Evolutionary conservation across 2,329 filamentous ascomycete species (phyloP), one percentile per base, ranked within the genome.

Genomic region (Sclerotinia sclerotiorum): DNA sequence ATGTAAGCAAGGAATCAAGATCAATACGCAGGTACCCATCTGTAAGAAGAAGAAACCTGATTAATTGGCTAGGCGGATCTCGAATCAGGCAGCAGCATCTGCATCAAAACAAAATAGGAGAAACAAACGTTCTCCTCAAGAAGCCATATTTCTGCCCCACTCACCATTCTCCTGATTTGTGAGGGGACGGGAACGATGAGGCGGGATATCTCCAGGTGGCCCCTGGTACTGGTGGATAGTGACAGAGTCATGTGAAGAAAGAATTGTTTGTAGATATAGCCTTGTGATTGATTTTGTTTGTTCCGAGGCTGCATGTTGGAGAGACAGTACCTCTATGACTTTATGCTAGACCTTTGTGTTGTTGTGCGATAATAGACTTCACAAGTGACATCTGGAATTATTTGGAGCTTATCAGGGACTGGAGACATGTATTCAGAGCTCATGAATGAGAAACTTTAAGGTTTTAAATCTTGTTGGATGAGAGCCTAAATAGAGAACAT

Each of bases 1-100:
- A 42, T 42, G 13, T 27, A 39, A 39, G 46, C 17, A 42, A 39
- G n/a, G 3, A 51, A 42, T 0, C 15, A 51, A 52, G 15, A 21
- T 51, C 29, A 42, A 63, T 15, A 63, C 51, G 60, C 46, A 52
- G 46, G n/a, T 63, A 63, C n/a, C 46, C 46, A 27, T 39, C 11
- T 1, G 27, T 1, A 11, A 24, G 27, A 51, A 61, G 17, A 39
- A 39, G 39, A 39, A 35, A 42, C 2, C 6, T 6, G 7, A 11
- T 39, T 35, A 29, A 51, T 63, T 52, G 46, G 46, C n/a, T 32
- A 24, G 46, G 17, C 6, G 5, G 11, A 24, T 63, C 46, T 27
- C 32, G 60, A 63, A 51, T 6, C 32, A 63, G 60, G 60, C 60
- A 42, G 46, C 32, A 13, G 15, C 21, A 6, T 39, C 15, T 51